These are phyloP conservation scores for Lactarius pseudohatsudake DNA, from an alignment of 768 basidiomycete genomes.

Conservation along the genomic window DNA sequence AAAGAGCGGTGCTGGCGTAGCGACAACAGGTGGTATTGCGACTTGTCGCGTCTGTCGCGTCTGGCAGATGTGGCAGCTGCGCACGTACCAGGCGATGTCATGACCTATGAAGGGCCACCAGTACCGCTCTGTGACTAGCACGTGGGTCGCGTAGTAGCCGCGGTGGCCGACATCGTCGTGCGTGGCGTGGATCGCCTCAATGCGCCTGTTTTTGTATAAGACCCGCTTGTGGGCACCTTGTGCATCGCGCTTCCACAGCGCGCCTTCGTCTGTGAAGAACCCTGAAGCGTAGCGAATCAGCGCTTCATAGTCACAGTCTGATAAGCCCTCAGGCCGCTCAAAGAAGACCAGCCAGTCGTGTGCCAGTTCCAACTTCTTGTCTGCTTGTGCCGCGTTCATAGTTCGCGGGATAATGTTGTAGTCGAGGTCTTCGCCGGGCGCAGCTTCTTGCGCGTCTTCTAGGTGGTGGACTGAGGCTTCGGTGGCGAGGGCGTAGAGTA, in stretches of 20 bases:
- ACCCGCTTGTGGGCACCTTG: conserved; percentile 30
- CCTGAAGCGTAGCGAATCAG: too few species aligned
- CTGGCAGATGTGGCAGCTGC: conserved; percentile 13
- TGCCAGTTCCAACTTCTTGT: too few species aligned
- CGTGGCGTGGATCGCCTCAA: conserved; percentile 19
- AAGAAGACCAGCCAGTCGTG: too few species aligned
- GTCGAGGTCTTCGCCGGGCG: too few species aligned
- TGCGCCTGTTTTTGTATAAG: conserved; percentile 9
- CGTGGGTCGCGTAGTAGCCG: conserved; percentile 21
- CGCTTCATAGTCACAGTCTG: too few species aligned
- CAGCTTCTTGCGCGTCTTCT: too few species aligned
- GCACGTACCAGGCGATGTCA: conserved; percentile 30
- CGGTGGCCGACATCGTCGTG: conserved; percentile 31
- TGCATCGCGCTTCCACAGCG: conserved; percentile 8
- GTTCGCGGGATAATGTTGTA: too few species aligned
- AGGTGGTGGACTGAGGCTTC: too few species aligned
- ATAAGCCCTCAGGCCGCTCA: too few species aligned
- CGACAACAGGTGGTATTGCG: conserved; percentile 28
- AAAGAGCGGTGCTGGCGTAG: conserved; percentile 33
- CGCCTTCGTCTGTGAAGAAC: too few species aligned
- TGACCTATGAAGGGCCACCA: conserved; percentile 33
- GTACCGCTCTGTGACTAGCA: conserved; percentile 23
- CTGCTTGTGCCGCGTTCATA: too few species aligned
- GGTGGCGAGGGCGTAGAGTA: too few species aligned
- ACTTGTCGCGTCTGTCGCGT: conserved; percentile 37